These are phyloP conservation scores for Coemansia sp. DNA, from an alignment of 192 early-diverging fungal genomes.

Conservation along the genomic window DNA sequence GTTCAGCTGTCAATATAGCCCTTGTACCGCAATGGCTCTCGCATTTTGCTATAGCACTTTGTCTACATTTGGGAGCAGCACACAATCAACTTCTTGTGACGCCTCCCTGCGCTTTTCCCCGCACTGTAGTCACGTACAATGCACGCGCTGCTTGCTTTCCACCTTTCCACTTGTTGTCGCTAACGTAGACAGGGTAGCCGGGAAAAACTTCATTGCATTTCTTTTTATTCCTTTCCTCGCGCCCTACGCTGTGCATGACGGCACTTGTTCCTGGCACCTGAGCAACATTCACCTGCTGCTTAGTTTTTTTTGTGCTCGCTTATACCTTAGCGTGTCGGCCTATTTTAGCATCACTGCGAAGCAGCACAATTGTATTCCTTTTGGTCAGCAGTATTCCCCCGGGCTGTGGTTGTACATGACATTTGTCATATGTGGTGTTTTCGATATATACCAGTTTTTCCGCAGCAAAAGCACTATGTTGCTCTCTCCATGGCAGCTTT, in stretches of 20 bases:
- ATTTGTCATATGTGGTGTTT: neutral
- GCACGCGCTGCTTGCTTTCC: conserved; percentile 2
- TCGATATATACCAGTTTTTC: neutral
- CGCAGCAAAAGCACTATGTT: neutral
- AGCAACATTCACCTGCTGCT: neutral
- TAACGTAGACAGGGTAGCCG: conserved; percentile 11
- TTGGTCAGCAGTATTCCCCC: conserved; percentile 6
- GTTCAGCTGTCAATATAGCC: conserved; percentile 4
- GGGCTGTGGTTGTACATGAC: conserved; percentile 8
- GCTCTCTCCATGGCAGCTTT: neutral
- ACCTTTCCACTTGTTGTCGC: neutral
- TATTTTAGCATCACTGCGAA: conserved; percentile 3
- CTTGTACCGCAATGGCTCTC: conserved; percentile 9
- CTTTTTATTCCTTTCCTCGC: neutral
- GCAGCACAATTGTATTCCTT: neutral
- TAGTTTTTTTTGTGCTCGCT: conserved; percentile 6
- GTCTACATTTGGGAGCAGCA: neutral
- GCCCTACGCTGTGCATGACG: conserved; percentile 1
- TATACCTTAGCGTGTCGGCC: neutral
- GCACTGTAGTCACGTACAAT: conserved; percentile 15
- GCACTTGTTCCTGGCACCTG: neutral
- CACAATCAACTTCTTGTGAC: conserved; percentile 10
- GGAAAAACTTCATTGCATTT: neutral
- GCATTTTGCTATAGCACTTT: neutral
- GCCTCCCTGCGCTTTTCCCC: conserved; percentile 13